Evolutionary conservation across 192 early-diverging fungal genomes (phyloP).

Genomic region (Coemansia sp.): DNA sequence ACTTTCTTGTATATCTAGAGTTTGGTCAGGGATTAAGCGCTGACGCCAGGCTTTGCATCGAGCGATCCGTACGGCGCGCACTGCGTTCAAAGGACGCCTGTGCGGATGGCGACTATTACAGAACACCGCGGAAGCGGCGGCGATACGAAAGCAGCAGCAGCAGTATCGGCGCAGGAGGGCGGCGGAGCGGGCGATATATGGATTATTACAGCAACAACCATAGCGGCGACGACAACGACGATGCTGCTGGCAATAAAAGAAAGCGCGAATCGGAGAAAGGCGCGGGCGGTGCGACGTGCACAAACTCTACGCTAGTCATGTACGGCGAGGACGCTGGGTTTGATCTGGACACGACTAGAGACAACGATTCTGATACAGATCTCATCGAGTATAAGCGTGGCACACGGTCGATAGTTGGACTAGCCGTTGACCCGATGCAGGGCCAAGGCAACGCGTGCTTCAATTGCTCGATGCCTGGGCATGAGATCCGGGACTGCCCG

Average conservation of each 20-base stretch:
- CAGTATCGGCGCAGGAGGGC: not conserved
- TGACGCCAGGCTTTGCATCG: slow-evolving; percentile 21
- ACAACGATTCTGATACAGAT: slow-evolving; percentile 7
- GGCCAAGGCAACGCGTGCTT: slow-evolving; percentile 46
- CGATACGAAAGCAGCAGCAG: slow-evolving; percentile 14
- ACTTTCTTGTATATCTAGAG: slow-evolving; percentile 29
- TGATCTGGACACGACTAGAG: slow-evolving; percentile 27
- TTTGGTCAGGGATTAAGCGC: slow-evolving; percentile 24
- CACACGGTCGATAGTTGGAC: slow-evolving; percentile 28
- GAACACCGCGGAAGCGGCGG: slow-evolving; percentile 32
- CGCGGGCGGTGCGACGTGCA: too few species aligned
- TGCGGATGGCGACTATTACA: not conserved
- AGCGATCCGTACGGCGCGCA: slow-evolving; percentile 21
- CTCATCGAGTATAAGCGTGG: slow-evolving; percentile 22
- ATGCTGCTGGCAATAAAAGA: not conserved
- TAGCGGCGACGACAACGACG: not conserved
- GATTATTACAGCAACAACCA: not conserved
- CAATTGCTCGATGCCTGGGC: slow-evolving; percentile 45
- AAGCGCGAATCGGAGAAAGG: not conserved
- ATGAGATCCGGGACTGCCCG: slow-evolving; percentile 41
- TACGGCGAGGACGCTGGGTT: slow-evolving; percentile 33
- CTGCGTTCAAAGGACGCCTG: slow-evolving; percentile 4
- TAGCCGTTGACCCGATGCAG: slow-evolving; percentile 13
- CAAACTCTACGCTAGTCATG: slow-evolving; percentile 6
- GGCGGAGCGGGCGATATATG: not conserved